phyloP scores from a whole-genome alignment of 106 monocot genomes.

The Allium sativum region DNA sequence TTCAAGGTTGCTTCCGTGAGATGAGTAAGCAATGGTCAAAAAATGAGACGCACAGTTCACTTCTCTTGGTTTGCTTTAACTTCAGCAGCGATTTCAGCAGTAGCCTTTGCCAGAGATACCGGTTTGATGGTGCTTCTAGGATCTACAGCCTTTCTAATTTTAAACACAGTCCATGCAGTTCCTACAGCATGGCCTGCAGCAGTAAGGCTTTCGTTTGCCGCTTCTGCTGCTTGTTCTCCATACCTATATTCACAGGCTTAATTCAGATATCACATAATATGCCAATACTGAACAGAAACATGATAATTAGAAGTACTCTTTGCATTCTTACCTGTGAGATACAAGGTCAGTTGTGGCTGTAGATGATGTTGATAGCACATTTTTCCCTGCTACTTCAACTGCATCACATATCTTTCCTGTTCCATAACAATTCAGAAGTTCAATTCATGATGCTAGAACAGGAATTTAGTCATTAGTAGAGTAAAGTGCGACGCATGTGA shows the following conservation, averaged over 20 bases:
- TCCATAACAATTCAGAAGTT: neutral
- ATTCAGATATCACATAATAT: too few relatives aligned
- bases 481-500: neutral
- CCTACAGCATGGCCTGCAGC: slow-evolving; percentile 78
- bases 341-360: slow-evolving; percentile 72
- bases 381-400: slow-evolving; percentile 70
- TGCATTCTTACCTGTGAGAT: slow-evolving; percentile 40
- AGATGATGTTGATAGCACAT: slow-evolving; percentile 70
- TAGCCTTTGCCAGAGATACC: slow-evolving; percentile 28
- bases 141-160: slow-evolving; percentile 77
- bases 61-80: slow-evolving; percentile 17
- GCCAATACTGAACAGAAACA: neutral
- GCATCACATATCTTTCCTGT: slow-evolving; percentile 79
- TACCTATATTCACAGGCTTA: slow-evolving; percentile 25
- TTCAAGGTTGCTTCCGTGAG: too few relatives aligned
- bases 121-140: slow-evolving; percentile 63
- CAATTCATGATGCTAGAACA: neutral
- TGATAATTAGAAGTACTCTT: neutral
- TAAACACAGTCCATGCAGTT: slow-evolving; percentile 89
- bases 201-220: slow-evolving; percentile 42
- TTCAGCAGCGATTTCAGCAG: slow-evolving; percentile 41
- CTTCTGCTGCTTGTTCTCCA: slow-evolving; percentile 65
- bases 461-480: neutral
- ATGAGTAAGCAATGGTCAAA: too few relatives aligned
- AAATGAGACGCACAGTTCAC: neutral